phyloP scores from a whole-genome alignment of 1,284 basidiomycete genomes.

The Leccinum griseonigrum region DNA sequence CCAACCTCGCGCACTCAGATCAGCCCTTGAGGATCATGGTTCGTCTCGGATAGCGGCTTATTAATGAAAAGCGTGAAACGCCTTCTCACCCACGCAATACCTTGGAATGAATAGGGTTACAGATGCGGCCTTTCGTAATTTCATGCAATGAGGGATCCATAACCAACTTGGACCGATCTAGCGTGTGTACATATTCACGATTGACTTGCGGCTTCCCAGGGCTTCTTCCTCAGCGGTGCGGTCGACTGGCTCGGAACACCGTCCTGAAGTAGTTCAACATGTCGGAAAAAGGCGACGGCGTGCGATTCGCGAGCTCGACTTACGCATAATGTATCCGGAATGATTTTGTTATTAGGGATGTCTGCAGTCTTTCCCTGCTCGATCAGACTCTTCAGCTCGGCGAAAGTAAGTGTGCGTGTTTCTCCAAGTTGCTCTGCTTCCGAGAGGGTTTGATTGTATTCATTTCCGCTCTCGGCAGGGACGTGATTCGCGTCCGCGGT shows the following conservation, averaged over 20 bases:
- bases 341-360: conserved; percentile 74
- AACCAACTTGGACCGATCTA: conserved; percentile 11
- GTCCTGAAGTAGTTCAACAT: conserved; percentile 35
- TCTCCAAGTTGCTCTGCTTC: conserved; percentile 26
- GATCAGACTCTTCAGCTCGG: conserved; percentile 66
- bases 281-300: conserved; percentile 4
- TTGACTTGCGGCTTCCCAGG: conserved; percentile 48
- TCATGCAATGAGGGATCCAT: conserved; percentile 5
- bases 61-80: conserved; percentile 1
- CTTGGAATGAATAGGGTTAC: conserved; percentile 10
- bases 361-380: conserved; percentile 65
- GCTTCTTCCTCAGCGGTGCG: conserved; percentile 50
- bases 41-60: conserved; percentile 11
- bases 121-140: conserved; percentile 18
- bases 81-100: conserved; percentile 15
- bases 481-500: conserved; percentile 10
- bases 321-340: conserved; percentile 64
- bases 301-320: conserved; percentile 22
- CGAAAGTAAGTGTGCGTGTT: conserved; percentile 52
- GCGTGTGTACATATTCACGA: conserved; percentile 16
- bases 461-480: conserved; percentile 22
- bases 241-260: conserved; percentile 53
- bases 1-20: conserved; percentile 1
- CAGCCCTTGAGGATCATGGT: conserved; percentile 2
- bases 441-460: conserved; percentile 8